Percentiles rank a stretch among this genome's conserved stretches.
phyloP scores from a whole-genome alignment of 345 rosid species.

The Salix koriyanagi region DNA sequence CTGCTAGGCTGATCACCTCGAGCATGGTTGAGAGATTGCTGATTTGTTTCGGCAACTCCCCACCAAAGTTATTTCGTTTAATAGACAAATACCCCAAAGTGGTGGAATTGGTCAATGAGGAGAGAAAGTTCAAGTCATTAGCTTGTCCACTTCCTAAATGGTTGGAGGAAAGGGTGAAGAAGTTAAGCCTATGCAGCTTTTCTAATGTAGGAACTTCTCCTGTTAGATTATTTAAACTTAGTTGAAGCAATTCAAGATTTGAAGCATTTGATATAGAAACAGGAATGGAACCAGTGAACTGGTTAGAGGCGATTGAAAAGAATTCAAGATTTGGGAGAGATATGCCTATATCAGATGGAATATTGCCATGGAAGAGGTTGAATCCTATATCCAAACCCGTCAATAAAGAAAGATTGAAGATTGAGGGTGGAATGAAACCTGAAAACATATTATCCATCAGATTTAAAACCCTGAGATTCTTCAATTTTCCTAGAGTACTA shows the following conservation, averaged over 20 bases:
- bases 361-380: constrained; percentile 20
- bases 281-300: constrained; percentile 2
- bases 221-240: background rate
- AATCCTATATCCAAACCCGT: background rate
- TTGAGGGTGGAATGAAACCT: constrained; percentile 15
- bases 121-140: constrained; percentile 5
- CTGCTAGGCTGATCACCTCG: background rate
- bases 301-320: background rate
- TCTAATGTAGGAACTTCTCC: background rate
- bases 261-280: constrained; percentile 11
- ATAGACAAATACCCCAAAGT: background rate
- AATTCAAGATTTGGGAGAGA: constrained; percentile 3
- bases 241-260: background rate
- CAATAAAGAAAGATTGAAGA: constrained; percentile 20
- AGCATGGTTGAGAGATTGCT: constrained; percentile 18
- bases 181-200: background rate
- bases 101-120: constrained; percentile 3
- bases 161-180: background rate
- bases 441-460: constrained; percentile 9
- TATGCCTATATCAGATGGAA: constrained; percentile 15
- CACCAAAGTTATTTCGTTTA: background rate
- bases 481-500: constrained; percentile 11
- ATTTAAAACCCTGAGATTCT: background rate
- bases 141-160: background rate
- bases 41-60: background rate